Evolutionary conservation across 2,329 filamentous ascomycete species (phyloP), one percentile per base, ranked within the genome.

Genomic region (Myriangium duriaei): DNA sequence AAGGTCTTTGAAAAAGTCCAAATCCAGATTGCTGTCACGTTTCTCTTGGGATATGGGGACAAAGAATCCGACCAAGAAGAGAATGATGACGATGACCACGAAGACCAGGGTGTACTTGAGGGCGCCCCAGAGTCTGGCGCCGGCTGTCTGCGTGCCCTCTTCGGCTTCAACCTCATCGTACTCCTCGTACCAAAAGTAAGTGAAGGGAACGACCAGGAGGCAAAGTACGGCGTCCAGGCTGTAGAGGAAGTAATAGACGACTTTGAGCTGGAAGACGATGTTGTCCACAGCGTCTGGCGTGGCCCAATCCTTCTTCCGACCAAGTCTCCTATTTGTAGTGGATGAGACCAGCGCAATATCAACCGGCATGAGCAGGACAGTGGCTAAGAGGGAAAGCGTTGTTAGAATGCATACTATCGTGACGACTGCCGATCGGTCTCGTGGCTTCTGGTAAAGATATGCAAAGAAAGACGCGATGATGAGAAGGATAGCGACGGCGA

Each of bases 101-200:
- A 96, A 96, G 43, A 76, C 79, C 34, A 87, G 63, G 0, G 91
- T 95, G 63, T 95, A 96, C 62, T 92, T 94, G 55, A 83, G 66
- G 3, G 91, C 85, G n/a, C 78, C 78, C 72, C 78, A 79, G 43
- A 96, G 71, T 39, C 85, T 74, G 52, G 76, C 72, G 5, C 68
- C 70, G 42, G 80, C 59, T 2, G 81, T 80, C 55, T 87, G 79
- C 18, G 74, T 76, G 19, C 84, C 82, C 43, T 83, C 74, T 51
- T 93, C 83, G 21, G 79, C 72, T 44, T 86, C 86, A 13, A 88
- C 79, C 61, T 95, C 86, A 52, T 95, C 88, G 48, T 93, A 93
- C 59, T 96, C 91, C 58, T 98, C 91, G 53, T 93, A 91, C 76
- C 81, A 95, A 58, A 98, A 98, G 65, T 98, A 98, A 33, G 87